Evolutionary conservation across 2,329 filamentous ascomycete genomes (phyloP).

Genomic region (Trichoderma sp.): DNA sequence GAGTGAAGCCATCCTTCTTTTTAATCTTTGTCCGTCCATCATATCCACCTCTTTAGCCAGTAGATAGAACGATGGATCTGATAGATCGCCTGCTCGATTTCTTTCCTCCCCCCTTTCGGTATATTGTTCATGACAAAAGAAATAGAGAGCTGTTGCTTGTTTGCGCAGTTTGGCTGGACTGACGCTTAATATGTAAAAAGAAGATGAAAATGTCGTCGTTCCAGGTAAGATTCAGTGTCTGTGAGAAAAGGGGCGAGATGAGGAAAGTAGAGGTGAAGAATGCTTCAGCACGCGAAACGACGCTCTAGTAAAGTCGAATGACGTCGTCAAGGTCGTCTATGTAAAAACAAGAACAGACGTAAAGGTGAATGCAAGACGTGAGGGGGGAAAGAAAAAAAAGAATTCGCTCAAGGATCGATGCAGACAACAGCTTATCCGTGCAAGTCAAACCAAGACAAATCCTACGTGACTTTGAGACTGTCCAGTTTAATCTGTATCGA

Average conservation of each 20-base stretch:
- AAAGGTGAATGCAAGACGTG: background rate
- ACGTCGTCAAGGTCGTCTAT: slow-evolving; percentile 8
- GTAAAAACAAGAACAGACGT: background rate
- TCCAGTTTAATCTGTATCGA: slow-evolving; percentile 56
- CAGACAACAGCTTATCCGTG: background rate
- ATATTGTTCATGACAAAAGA: slow-evolving; percentile 4
- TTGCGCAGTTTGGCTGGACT: background rate
- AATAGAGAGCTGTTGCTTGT: background rate
- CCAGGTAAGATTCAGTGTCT: background rate
- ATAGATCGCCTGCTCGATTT: background rate
- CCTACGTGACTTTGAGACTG: slow-evolving; percentile 38
- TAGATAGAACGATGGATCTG: background rate
- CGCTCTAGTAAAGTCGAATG: background rate
- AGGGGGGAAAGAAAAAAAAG: background rate
- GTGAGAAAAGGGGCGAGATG: background rate
- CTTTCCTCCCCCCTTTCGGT: background rate
- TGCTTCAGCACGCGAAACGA: background rate
- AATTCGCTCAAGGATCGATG: background rate
- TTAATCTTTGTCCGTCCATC: background rate
- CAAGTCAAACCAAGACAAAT: background rate
- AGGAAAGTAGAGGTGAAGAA: background rate
- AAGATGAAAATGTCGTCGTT: background rate
- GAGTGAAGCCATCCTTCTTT: background rate
- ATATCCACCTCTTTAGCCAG: background rate
- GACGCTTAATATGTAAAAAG: background rate